These are phyloP conservation scores for Podospora fimiseda DNA, from an alignment of 495 filamentous ascomycete genomes.

Conservation along the genomic window DNA sequence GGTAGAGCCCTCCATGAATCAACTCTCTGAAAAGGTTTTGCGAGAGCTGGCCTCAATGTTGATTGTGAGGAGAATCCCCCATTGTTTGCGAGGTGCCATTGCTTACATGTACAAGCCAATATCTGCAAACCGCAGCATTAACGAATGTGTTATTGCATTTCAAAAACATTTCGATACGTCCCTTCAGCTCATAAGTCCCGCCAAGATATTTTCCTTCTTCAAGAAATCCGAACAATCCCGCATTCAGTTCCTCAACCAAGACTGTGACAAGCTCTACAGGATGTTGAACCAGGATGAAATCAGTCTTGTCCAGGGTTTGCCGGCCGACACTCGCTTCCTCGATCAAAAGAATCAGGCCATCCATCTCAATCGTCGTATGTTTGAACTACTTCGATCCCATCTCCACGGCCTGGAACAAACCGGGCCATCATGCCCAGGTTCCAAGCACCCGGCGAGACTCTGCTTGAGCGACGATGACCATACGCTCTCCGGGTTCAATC, in stretches of 20 bases:
- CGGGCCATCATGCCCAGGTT: background rate
- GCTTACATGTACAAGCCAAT: background rate
- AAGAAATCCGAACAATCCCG: background rate
- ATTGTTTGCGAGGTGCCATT: background rate
- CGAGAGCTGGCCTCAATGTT: background rate
- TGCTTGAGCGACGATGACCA: background rate
- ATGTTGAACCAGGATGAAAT: background rate
- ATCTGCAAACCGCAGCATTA: background rate
- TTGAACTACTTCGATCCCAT: background rate
- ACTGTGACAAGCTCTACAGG: background rate
- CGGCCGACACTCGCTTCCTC: background rate
- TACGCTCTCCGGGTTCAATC: background rate
- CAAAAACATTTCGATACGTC: background rate
- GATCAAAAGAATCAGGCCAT: background rate
- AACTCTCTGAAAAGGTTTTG: background rate
- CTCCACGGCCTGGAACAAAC: background rate
- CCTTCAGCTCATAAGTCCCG: background rate
- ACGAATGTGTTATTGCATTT: background rate
- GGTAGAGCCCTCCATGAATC: background rate
- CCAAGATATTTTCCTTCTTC: background rate
- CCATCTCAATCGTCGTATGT: background rate
- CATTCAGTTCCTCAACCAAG: background rate
- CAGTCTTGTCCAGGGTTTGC: background rate
- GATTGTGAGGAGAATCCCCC: too few relatives aligned
- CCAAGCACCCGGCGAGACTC: background rate